These are phyloP conservation scores for Hygrocybe punicea DNA, from an alignment of 768 basidiomycete genomes.

Conservation along the genomic window DNA sequence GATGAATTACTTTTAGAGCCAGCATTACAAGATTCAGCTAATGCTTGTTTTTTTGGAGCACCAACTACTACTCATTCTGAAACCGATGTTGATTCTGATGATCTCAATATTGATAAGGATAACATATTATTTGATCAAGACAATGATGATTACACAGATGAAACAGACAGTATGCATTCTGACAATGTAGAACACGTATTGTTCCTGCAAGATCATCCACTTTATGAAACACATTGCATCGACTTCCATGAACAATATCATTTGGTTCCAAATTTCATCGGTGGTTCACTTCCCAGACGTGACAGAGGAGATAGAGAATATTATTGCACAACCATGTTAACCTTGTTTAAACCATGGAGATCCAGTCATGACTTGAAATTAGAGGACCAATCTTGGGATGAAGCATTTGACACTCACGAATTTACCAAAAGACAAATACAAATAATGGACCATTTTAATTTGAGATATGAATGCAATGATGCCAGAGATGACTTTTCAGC, in stretches of 20 bases:
- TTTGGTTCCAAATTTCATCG: slow-evolving; percentile 29
- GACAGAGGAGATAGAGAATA: too few relatives aligned
- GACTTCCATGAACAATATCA: neutral
- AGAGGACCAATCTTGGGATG: slow-evolving; percentile 5
- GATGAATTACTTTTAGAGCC: too few relatives aligned
- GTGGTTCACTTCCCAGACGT: slow-evolving; percentile 29
- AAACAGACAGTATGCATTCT: too few relatives aligned
- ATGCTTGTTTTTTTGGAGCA: too few relatives aligned
- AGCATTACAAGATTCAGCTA: too few relatives aligned
- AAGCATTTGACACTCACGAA: too few relatives aligned
- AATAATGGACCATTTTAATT: slow-evolving; percentile 30
- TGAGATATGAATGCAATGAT: slow-evolving; percentile 38
- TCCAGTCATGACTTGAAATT: slow-evolving; percentile 22
- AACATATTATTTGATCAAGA: slow-evolving; percentile 6
- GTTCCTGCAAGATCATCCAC: too few relatives aligned
- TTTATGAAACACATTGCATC: too few relatives aligned
- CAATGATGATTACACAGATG: too few relatives aligned
- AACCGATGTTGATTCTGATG: neutral
- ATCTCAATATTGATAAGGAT: neutral
- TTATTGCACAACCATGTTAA: slow-evolving; percentile 32
- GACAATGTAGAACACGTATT: too few relatives aligned
- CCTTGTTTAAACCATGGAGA: slow-evolving; percentile 33
- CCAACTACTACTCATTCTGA: too few relatives aligned
- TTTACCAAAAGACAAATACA: slow-evolving; percentile 4
- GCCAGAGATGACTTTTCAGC: slow-evolving; percentile 9